Evolutionary conservation across 2,329 filamentous ascomycete genomes (phyloP), one percentile per base, ranked within the genome.

Genomic region (Colletotrichum lentis): DNA sequence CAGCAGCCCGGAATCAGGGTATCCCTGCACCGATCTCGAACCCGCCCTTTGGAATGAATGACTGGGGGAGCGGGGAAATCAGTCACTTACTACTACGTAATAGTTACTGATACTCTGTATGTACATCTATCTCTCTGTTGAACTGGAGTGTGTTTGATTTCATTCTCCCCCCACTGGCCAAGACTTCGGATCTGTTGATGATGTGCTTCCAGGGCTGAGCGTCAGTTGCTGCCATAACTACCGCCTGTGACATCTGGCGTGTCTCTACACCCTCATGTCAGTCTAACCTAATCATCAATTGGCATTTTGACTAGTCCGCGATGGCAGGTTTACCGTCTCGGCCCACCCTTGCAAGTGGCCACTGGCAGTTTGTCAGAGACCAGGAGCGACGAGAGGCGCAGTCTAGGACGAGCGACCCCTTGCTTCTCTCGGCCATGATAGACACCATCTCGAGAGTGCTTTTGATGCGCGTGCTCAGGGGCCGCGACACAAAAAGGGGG

Each of bases 21-120:
- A 67, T 63, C 64, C 64, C 27, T 67, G 64, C 18, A 52, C 44
- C 4, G 35, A 56, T 52, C 52, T 53, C n/a, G 35, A 52, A 57
- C 20, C 20, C 41, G 50, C 50, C 57, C 3, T 4, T 22, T 41
- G n/a, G 37, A 22, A 14, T 24, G 41, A 22, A 20, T 16, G 20
- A 27, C 24, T 52, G 27, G 6, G n/a, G 5, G 20, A 5, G 37
- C n/a, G 31, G 5, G 41, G 37, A 52, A 18, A n/a, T 39, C 35
- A 27, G 24, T 6, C 43, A 22, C 24, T 20, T 8, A n/a, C n/a
- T n/a, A n/a, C n/a, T n/a, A n/a, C n/a, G n/a, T n/a, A n/a, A n/a
- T n/a, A n/a, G n/a, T n/a, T n/a, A n/a, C n/a, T n/a, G n/a, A n/a
- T n/a, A n/a, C n/a, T n/a, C n/a, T n/a, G n/a, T n/a, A n/a, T n/a